Percentiles rank a stretch among this genome's conserved stretches.
Evolutionary conservation across 441 rosid genomes (phyloP).

Genomic region (Euphorbia corollata): DNA sequence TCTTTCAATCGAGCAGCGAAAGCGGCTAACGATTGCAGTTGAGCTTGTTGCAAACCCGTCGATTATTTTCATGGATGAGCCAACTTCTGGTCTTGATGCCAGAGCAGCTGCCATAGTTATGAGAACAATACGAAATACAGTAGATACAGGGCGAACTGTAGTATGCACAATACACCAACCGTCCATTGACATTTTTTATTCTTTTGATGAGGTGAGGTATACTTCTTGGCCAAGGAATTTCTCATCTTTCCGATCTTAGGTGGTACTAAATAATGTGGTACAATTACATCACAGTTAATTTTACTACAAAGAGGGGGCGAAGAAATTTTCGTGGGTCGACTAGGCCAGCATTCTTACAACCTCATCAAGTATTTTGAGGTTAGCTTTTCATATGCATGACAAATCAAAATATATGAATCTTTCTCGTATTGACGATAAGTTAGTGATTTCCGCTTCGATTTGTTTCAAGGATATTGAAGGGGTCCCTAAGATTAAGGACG

Average conservation of each 20-base stretch:
- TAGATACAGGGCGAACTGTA: constrained; percentile 64
- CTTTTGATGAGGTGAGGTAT: constrained; percentile 55
- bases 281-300: constrained; percentile 34
- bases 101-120: constrained; percentile 67
- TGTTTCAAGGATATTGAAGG: constrained; percentile 39
- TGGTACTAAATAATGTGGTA: constrained; percentile 19
- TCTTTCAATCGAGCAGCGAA: constrained; percentile 62
- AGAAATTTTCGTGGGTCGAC: constrained; percentile 56
- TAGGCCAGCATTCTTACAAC: constrained; percentile 46
- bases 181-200: constrained; percentile 60
- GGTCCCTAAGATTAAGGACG: constrained; percentile 47
- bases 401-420: background rate
- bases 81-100: constrained; percentile 72
- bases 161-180: constrained; percentile 80
- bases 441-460: background rate
- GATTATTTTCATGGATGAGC: constrained; percentile 59
- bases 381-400: constrained; percentile 12
- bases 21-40: constrained; percentile 64
- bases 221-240: constrained; percentile 2
- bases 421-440: background rate
- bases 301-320: constrained; percentile 59
- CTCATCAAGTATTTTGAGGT: constrained; percentile 60
- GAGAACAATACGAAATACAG: constrained; percentile 65
- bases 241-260: background rate
- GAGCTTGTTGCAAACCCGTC: constrained; percentile 70